A percentile compares a stretch with the other conserved stretches of the same genome.
These are phyloP conservation scores for Orbilia brochopaga DNA, from an alignment of 2,329 filamentous ascomycete genomes.

Conservation along the genomic window DNA sequence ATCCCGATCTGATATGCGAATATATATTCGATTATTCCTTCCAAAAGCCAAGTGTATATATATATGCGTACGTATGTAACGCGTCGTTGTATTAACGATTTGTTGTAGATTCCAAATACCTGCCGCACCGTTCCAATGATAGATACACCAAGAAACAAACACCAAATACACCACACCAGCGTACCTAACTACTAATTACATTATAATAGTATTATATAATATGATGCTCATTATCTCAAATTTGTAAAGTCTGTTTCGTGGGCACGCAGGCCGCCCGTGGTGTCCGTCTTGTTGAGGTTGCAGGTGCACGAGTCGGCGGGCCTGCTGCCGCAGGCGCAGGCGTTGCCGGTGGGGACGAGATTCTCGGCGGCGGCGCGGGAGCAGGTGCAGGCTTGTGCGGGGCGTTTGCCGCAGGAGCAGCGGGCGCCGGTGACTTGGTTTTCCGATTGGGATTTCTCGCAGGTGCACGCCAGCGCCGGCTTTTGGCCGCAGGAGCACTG, in stretches of 20 bases:
- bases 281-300: slow-evolving; percentile 29
- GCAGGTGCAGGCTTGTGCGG: slow-evolving; percentile 47
- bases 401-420: slow-evolving; percentile 47
- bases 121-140: background rate
- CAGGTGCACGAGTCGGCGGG: slow-evolving; percentile 43
- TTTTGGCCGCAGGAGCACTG: slow-evolving; percentile 48
- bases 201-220: no score
- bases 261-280: slow-evolving; percentile 26
- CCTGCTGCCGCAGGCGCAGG: slow-evolving; percentile 44
- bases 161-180: no score
- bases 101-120: background rate
- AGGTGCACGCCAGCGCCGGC: slow-evolving; percentile 30
- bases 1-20: no score
- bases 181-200: no score
- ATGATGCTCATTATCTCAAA: slow-evolving; percentile 39
- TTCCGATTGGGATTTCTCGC: slow-evolving; percentile 28
- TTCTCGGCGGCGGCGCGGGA: slow-evolving; percentile 37
- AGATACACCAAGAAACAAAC: slow-evolving; percentile 6
- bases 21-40: no score
- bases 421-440: slow-evolving; percentile 48
- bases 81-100: no score
- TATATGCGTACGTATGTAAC: no score
- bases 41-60: no score
- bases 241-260: slow-evolving; percentile 44
- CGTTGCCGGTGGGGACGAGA: slow-evolving; percentile 22